Base-by-base conservation (phyloP, 1,284 basidiomycete species). In the Ganoderma lucidum region DNA sequence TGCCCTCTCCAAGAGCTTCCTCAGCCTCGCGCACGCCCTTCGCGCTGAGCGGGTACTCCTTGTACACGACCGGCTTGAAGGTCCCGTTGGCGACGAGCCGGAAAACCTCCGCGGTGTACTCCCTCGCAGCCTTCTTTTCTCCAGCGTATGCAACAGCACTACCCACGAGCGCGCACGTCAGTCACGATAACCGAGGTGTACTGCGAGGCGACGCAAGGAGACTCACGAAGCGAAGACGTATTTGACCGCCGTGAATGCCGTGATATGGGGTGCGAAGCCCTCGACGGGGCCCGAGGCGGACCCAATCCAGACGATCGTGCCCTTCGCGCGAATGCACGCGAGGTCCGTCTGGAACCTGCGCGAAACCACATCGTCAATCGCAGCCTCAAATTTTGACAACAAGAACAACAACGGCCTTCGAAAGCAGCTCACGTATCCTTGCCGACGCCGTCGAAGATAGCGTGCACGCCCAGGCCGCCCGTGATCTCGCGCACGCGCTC, bases 381-480 rank as follows among this genome's bases (percentile, higher is more conserved):
- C 23, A 5, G 14, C 14, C 53, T 30, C n/a, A 15, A 45, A 53
- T 4, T 1, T 12, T 1, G 30, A 58, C 14, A 6, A 55, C 30
- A 32, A n/a, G n/a, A n/a, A n/a, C n/a, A n/a, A 6, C 14, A 35
- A 35, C 35, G 35, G 4, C 1, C 4, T 35, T 8, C 5, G 15
- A 10, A 84, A 35, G 23, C 23, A 23, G 35, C 91, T 69, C 78
- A 94, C 86, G 95, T 97, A 78, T 95, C 93, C 82, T 93, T 96
- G 6, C 97, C 97, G 48, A 99, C 96, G 41, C 97, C 97, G 78
- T 99, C 97, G 78, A 94, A 98, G 45, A 97, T 87, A 1, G 88
- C 97, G 74, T 96, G 86, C 3, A 96, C 94, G 23, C 97, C 97
- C 74, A 92, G 86, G 0, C 93, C 94, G 64, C 89, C 87, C 0